Percentiles rank a stretch among this genome's conserved stretches.
phyloP scores from a whole-genome alignment of 257 asterid genomes.

The Striga asiatica region DNA sequence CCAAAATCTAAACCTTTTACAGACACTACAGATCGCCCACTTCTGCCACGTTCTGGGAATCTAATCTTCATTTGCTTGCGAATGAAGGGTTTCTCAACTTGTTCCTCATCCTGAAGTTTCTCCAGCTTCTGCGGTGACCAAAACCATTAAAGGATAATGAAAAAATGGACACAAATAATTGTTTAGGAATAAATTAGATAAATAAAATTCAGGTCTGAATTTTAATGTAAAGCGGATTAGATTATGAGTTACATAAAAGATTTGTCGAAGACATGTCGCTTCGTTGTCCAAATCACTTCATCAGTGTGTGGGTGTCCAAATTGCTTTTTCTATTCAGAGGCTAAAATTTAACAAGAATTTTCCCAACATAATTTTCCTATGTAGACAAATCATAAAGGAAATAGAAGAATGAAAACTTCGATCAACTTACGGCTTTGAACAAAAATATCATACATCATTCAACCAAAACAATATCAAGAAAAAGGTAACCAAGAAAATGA shows the following conservation, averaged over 20 bases:
- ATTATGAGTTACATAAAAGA: not conserved
- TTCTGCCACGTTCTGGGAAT: conserved; percentile 94
- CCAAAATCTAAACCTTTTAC: conserved; percentile 67
- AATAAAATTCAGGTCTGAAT: not conserved
- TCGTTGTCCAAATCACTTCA: not conserved
- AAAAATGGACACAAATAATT: not conserved
- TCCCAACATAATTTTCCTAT: not conserved
- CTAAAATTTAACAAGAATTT: not conserved
- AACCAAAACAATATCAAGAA: not conserved
- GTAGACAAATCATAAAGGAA: no score
- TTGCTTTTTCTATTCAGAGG: not conserved
- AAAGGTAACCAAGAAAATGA: not conserved
- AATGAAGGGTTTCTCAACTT: conserved; percentile 92
- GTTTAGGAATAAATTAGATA: conserved; percentile 13
- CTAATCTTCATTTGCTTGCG: conserved; percentile 98
- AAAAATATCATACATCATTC: not conserved
- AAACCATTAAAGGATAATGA: not conserved
- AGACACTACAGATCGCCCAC: conserved; percentile 65
- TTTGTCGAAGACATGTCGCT: not conserved
- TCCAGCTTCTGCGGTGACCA: conserved; percentile 74
- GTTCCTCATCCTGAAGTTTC: conserved; percentile 80
- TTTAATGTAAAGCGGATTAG: not conserved
- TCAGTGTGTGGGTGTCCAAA: not conserved
- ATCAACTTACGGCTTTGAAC: no score
- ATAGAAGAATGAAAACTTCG: not conserved